These are phyloP conservation scores for Rhododendron henanense DNA, from an alignment of 148 eudicot species.

Conservation along the genomic window DNA sequence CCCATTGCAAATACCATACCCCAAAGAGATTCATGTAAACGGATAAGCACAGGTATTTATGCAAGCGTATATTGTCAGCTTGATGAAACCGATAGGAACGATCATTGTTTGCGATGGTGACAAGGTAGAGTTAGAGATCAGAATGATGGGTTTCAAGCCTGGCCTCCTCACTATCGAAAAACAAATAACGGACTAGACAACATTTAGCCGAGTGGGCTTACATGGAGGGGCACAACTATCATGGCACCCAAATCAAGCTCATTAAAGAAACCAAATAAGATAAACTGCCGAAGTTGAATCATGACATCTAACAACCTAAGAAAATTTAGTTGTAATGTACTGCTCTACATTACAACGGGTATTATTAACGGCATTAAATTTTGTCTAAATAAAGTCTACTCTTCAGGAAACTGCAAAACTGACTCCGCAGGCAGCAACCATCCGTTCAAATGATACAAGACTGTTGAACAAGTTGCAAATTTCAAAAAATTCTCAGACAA, in stretches of 20 bases:
- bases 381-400: background rate
- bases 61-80: background rate
- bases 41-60: background rate
- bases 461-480: background rate
- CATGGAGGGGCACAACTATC: background rate
- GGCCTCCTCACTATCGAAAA: background rate
- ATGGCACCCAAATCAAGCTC: background rate
- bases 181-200: background rate
- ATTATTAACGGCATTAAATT: background rate
- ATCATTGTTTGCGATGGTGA: background rate
- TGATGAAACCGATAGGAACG: background rate
- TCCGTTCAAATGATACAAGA: background rate
- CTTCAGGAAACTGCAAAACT: background rate
- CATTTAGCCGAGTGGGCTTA: background rate
- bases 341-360: background rate
- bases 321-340: background rate
- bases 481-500: background rate
- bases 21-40: background rate
- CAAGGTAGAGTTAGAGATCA: background rate
- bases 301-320: background rate
- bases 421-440: constrained; percentile 10
- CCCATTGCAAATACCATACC: background rate
- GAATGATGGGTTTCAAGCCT: background rate
- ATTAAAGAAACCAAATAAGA: background rate
- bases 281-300: background rate